Conservation (phyloP, 2,329 filamentous ascomycete species). For the Scedosporium minutisporum region DNA sequence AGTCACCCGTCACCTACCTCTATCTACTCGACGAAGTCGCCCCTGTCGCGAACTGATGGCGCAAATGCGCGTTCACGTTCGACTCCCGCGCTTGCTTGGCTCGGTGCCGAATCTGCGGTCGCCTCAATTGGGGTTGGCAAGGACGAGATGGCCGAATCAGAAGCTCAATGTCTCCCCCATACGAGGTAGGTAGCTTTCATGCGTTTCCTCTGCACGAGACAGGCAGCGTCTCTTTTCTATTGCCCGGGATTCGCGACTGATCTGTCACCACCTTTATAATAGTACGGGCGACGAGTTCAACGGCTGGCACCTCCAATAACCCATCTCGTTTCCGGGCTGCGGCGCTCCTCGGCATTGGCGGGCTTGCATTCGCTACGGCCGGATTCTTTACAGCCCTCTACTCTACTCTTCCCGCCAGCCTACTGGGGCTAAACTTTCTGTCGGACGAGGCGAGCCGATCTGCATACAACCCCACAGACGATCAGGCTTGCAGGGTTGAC, state of each 20-base stretch:
- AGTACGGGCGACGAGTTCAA: neutral
- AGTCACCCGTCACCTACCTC: too few species aligned
- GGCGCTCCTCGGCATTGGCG: neutral
- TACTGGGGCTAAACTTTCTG: conserved; percentile 20
- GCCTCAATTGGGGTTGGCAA: neutral
- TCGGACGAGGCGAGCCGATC: conserved; percentile 62
- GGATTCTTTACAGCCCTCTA: conserved; percentile 7
- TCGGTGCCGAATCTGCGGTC: neutral
- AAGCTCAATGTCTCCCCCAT: neutral
- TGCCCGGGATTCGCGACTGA: too few species aligned
- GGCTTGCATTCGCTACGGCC: neutral
- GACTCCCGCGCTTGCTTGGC: neutral
- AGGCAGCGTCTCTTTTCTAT: too few species aligned
- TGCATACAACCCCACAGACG: conserved; percentile 51
- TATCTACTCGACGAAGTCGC: too few species aligned
- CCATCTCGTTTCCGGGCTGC: neutral
- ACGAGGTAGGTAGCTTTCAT: neutral
- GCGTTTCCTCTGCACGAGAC: too few species aligned
- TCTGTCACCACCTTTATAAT: neutral
- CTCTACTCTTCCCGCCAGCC: conserved; percentile 9
- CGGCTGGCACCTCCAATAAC: neutral
- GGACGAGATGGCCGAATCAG: neutral
- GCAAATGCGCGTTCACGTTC: neutral
- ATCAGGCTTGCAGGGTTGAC: conserved; percentile 52
- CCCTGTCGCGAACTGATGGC: neutral